A percentile compares a stretch with the other conserved stretches of the same genome.
Evolutionary conservation across 345 rosid species (phyloP).

Genomic region (Rhodamnia rubescens): DNA sequence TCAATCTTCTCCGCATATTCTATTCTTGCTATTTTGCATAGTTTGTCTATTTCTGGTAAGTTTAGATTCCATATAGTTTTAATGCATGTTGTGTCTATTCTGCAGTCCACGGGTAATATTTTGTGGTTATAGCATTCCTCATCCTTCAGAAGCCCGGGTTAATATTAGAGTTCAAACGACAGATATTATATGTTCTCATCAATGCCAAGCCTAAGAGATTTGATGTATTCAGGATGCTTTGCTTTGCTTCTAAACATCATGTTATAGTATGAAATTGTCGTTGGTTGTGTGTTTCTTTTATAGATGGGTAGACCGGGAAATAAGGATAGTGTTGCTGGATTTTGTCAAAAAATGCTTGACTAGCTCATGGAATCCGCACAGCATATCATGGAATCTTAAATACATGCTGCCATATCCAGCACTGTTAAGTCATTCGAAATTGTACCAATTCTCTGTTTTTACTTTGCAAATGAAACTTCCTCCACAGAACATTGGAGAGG

Average conservation of each 20-base stretch:
- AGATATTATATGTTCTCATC: constrained; percentile 25
- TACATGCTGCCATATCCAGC: background rate
- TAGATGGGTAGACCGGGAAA: background rate
- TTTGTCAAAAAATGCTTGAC: background rate
- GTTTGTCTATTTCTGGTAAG: background rate
- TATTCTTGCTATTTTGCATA: background rate
- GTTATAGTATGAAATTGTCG: background rate
- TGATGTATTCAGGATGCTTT: background rate
- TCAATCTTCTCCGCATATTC: background rate
- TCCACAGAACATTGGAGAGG: background rate
- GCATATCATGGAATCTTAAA: background rate
- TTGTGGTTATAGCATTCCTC: constrained; percentile 81
- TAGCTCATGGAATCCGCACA: background rate
- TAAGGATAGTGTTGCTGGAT: background rate
- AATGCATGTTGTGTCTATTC: background rate
- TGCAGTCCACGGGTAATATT: constrained; percentile 72
- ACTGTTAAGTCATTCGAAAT: background rate
- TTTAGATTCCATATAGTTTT: background rate
- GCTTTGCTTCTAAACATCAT: background rate
- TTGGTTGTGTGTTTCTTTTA: background rate
- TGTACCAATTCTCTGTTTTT: background rate
- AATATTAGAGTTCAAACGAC: constrained; percentile 82
- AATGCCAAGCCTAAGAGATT: background rate
- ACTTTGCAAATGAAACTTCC: background rate
- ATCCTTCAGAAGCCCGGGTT: constrained; percentile 80